Percentiles rank a stretch among this genome's conserved stretches.
phyloP scores from a whole-genome alignment of 192 early-diverging fungal genomes.

The Funneliformis geosporum region DNA sequence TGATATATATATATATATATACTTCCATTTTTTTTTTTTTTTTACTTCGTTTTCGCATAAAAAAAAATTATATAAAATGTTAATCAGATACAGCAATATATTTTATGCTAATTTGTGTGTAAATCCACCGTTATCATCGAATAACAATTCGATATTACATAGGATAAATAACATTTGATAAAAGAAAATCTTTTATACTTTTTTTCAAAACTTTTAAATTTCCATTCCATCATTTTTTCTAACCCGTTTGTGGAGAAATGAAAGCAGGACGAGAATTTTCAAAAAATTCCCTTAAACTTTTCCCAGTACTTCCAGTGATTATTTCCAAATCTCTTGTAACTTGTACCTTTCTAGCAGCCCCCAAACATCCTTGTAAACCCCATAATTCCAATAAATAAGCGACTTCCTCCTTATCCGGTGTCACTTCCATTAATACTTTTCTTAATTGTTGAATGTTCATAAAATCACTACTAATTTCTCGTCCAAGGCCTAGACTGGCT shows the following conservation, averaged over 20 bases:
- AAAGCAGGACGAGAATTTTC: not conserved
- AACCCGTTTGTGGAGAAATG: not conserved
- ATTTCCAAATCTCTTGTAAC: conserved; percentile 11
- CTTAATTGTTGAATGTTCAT: not conserved
- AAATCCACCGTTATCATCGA: no score
- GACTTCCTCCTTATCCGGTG: not conserved
- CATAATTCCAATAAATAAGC: conserved; percentile 20
- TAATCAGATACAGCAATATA: no score
- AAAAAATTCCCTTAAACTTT: conserved; percentile 16
- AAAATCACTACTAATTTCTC: not conserved
- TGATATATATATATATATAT: no score
- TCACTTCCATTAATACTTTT: not conserved
- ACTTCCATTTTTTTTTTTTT: no score
- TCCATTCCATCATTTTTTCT: not conserved
- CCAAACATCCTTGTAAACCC: conserved; percentile 1
- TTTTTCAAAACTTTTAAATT: not conserved
- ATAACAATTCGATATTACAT: not conserved
- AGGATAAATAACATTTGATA: not conserved
- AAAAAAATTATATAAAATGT: no score
- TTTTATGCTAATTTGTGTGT: no score
- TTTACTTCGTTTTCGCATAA: no score
- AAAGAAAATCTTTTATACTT: not conserved
- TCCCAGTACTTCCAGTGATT: not conserved
- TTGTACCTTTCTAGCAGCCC: not conserved
- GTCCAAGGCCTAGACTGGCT: not conserved